Base-by-base conservation (phyloP, 176 grass and related monocot genomes). In the Luzula sylvatica region DNA sequence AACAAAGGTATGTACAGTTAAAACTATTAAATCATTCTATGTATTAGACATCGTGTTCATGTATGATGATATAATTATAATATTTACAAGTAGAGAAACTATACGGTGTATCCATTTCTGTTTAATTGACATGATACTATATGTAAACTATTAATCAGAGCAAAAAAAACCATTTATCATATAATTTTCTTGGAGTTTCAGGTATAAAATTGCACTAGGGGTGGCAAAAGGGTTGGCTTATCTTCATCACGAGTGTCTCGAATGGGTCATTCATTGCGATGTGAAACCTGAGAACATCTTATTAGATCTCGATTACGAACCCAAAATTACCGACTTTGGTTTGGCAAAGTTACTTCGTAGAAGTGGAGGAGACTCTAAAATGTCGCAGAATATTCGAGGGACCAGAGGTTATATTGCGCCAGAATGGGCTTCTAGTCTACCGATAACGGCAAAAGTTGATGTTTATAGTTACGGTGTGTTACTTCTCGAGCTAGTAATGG, bases 181-280 rank as follows among this genome's bases (percentile, higher is more conserved):
- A 35, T 35, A 35, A 35, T 7, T 35, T 35, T 9, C 30, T 35
- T 35, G 5, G 30, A 7, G 30, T 35, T 7, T 2, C 30, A 35
- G 30, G 58, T 72, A 61, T 38, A 63, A 62, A 20, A 63, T 72
- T 3, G 69, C 69, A 14, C 14, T 18, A 42, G 69, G 69, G 19
- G 40, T 61, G 46, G 69, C 56, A 8, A 61, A 52, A 42, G 69
- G 69, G 20, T 50, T 72, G 14, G 69, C 69, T 4, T 72, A 72
- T 52, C 69, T 72, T 3, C 69, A 72, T 61, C 69, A 72, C 2
- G 69, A 72, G 12, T 72, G 69, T 32, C 35, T 72, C 32, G 69
- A 72, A 48, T 72, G 69, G 69, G 45, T 72, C 19, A 63, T 72
- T 42, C 69, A 72, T 52, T 72, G 69, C 46, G 56, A 72, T 27